Evolutionary conservation across 2,329 filamentous ascomycete species (phyloP).

Genomic region (Xylaria sp.): DNA sequence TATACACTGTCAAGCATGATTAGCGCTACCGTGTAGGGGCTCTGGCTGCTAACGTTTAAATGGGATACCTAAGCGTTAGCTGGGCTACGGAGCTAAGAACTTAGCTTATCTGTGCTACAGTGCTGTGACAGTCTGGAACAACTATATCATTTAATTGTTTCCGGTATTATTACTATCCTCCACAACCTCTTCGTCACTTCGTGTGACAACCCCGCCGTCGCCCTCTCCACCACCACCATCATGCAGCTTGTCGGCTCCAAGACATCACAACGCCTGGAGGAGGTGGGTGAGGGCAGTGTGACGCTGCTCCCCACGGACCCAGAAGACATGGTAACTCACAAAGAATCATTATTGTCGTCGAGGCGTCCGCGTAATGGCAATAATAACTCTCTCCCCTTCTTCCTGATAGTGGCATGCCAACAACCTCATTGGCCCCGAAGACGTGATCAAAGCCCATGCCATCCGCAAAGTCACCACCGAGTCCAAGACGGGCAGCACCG

Average conservation of each 20-base stretch:
- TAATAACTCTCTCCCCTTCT: conserved; percentile 13
- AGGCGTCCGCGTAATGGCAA: conserved; percentile 2
- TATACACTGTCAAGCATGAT: too few species aligned
- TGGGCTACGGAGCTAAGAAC: too few species aligned
- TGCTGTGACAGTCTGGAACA: too few species aligned
- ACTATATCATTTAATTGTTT: neutral
- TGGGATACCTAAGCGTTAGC: too few species aligned
- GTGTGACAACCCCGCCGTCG: neutral
- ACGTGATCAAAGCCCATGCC: conserved; percentile 66
- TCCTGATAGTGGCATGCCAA: conserved; percentile 66
- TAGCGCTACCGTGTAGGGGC: too few species aligned
- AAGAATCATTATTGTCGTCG: conserved; percentile 14
- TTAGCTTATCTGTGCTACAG: too few species aligned
- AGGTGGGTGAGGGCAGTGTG: conserved; percentile 54
- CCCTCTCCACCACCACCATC: conserved; percentile 3
- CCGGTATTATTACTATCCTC: neutral
- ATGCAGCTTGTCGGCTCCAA: conserved; percentile 57
- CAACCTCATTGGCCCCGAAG: conserved; percentile 66
- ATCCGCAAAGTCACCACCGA: conserved; percentile 65
- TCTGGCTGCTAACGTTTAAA: too few species aligned
- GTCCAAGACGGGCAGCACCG: conserved; percentile 59
- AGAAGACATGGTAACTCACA: conserved; percentile 54
- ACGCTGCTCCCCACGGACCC: conserved; percentile 56
- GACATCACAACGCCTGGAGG: conserved; percentile 52
- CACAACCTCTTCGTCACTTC: neutral